Base-by-base conservation (phyloP, 2,329 filamentous ascomycete species). In the Trichoderma sp. region DNA sequence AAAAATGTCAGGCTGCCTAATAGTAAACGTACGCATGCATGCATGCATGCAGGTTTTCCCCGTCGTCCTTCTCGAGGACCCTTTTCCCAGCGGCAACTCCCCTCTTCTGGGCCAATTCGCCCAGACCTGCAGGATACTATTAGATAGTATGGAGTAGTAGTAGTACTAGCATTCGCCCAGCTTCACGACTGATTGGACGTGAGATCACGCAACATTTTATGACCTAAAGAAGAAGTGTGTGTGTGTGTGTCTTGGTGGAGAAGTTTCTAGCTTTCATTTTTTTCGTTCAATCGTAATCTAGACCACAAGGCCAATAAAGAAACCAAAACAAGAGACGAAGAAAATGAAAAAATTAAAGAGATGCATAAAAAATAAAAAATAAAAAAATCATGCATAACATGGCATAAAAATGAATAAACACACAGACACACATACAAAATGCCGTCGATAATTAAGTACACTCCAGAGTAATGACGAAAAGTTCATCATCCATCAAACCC, bases 71-170 rank as follows among this genome's bases (percentile, higher is more conserved):
- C 9, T 42, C 10, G 34, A 27, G 39, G 27, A 54, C 52, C 7
- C 17, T 19, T n/a, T n/a, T n/a, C n/a, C 9, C 9, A 45, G 39
- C 39, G 10, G 37, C 37, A n/a, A n/a, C 29, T 4, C 29, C 29
- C 7, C 29, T 19, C 22, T 48, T 22, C 29, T 39, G 27, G 59
- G 32, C 61, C 50, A 22, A 57, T 57, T 57, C 27, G 37, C 39
- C 19, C 37, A 48, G 27, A 48, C 61, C 35, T 65, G 61, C 61
- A 65, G 61, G 32, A 63, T 63, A 39, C 59, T 63, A 58, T 27
- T 22, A 35, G 29, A 35, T 35, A 22, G 17, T 48, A 45, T 42
- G n/a, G 22, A 52, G 22, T 52, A 52, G 3, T 27, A 59, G 27
- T 35, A 37, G 27, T 25, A 50, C 25, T 8, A 50, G 27, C 9